These are phyloP conservation scores for Petunia hybrid DNA, from an alignment of 305 asterid species.

Conservation along the genomic window DNA sequence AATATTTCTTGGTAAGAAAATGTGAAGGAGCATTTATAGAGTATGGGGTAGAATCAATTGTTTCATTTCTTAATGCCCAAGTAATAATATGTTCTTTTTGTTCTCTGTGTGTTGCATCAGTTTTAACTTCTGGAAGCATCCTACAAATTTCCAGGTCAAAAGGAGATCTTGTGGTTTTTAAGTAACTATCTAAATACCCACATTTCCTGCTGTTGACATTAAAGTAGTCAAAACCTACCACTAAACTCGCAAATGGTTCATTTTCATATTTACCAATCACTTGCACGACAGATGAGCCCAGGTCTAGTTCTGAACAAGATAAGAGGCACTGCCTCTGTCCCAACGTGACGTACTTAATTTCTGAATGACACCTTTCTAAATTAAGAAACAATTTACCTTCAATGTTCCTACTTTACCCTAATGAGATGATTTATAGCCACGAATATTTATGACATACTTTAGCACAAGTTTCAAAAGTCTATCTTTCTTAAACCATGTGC, in stretches of 20 bases:
- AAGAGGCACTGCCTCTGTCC: background rate
- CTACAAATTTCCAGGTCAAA: slow-evolving; percentile 13
- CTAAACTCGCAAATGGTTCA: slow-evolving; percentile 16
- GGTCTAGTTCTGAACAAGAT: slow-evolving; percentile 22
- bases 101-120: slow-evolving; percentile 3
- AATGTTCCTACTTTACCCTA: too few species aligned
- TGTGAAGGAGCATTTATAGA: background rate
- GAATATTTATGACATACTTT: too few species aligned
- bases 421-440: too few species aligned
- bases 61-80: slow-evolving; percentile 11
- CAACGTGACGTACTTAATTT: too few species aligned
- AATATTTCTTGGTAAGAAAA: background rate
- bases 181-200: background rate
- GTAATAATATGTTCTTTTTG: background rate
- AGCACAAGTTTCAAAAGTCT: too few species aligned
- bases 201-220: background rate
- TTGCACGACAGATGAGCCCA: slow-evolving; percentile 20
- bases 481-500: too few species aligned
- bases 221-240: slow-evolving; percentile 26
- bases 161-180: background rate
- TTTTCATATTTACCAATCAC: slow-evolving; percentile 11
- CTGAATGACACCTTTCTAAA: too few species aligned
- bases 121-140: slow-evolving; percentile 16
- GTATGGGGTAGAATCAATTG: slow-evolving; percentile 17
- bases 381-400: too few species aligned